These are phyloP conservation scores for Prunus salicina DNA, from an alignment of 306 rosid genomes.

Conservation along the genomic window DNA sequence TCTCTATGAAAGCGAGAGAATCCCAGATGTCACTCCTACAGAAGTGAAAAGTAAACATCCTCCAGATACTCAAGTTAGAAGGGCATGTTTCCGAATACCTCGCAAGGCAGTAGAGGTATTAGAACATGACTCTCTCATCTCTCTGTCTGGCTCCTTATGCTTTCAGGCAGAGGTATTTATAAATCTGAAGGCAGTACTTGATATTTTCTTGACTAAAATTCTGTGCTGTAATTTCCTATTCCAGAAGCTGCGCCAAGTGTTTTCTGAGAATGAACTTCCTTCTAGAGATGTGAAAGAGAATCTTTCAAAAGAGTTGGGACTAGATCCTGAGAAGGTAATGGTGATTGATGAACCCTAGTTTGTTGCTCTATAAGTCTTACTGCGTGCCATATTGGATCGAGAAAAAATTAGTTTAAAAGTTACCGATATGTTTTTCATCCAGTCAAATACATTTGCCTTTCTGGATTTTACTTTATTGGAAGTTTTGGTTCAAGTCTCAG, in stretches of 20 bases:
- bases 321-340: conserved; percentile 68
- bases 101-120: conserved; percentile 70
- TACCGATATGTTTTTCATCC: not conserved
- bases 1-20: conserved; percentile 62
- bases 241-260: conserved; percentile 86
- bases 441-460: not conserved
- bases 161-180: not conserved
- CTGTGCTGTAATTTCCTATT: conserved; percentile 21
- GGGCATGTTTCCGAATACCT: conserved; percentile 69
- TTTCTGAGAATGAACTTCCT: conserved; percentile 80
- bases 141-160: not conserved
- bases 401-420: not conserved
- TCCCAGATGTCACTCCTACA: conserved; percentile 24
- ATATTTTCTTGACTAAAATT: not conserved
- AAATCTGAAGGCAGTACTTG: not conserved
- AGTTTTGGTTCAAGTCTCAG: not conserved
- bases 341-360: not conserved
- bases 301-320: conserved; percentile 80
- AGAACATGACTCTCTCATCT: conserved; percentile 16
- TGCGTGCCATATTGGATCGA: not conserved
- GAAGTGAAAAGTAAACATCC: conserved; percentile 21
- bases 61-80: conserved; percentile 35
- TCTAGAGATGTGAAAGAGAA: conserved; percentile 61
- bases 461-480: not conserved
- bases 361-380: not conserved